Evolutionary conservation across 805 yeast genomes (phyloP).

Genomic region (Saccharomyces mikatae): DNA sequence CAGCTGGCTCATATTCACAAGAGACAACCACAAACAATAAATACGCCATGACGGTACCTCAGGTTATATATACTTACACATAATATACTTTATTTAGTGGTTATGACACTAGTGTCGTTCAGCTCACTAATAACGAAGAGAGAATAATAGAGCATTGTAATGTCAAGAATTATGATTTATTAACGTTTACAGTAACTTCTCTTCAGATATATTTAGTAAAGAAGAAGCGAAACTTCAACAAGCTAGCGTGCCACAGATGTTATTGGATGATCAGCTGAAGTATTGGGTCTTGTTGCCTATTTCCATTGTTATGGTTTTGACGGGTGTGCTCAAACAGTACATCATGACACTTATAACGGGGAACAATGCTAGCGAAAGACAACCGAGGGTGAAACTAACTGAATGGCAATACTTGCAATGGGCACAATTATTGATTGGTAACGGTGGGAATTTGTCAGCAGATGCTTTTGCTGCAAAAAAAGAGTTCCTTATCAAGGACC

Average conservation of each 20-base stretch:
- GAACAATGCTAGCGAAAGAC: conserved; percentile 9
- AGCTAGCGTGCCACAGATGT: not conserved
- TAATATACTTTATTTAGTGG: not conserved
- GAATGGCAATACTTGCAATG: conserved; percentile 59
- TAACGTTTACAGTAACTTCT: not conserved
- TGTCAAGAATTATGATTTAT: not conserved
- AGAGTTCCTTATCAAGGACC: conserved; percentile 37
- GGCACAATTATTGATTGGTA: conserved; percentile 48
- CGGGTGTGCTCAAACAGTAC: conserved; percentile 70
- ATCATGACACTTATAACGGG: conserved; percentile 53
- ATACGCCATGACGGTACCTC: not conserved
- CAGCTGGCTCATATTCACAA: not conserved
- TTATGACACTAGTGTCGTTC: not conserved
- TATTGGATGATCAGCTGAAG: conserved; percentile 70
- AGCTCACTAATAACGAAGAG: not conserved
- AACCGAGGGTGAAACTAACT: conserved; percentile 41
- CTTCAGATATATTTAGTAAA: not conserved
- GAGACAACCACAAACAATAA: not conserved
- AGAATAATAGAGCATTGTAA: not conserved
- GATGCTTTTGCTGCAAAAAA: conserved; percentile 49
- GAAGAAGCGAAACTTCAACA: not conserved
- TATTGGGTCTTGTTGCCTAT: conserved; percentile 91
- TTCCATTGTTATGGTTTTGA: conserved; percentile 78
- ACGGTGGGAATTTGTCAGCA: conserved; percentile 44
- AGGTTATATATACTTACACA: not conserved